phyloP scores from a whole-genome alignment of 208 protist species.

The Crithidia sp. region DNA sequence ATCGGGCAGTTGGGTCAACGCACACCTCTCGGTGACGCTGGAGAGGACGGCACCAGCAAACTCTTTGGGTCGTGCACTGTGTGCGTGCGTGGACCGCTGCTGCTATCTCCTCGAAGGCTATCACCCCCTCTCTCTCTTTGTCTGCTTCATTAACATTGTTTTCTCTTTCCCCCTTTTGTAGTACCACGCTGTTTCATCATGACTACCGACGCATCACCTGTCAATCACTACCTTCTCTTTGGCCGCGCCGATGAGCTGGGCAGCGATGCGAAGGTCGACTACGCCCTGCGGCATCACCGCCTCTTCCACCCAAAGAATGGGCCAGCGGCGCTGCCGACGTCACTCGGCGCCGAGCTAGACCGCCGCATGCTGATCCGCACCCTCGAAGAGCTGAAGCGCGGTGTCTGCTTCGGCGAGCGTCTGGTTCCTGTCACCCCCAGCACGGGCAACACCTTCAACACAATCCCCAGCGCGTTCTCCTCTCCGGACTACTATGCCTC shows the following conservation, averaged over 20 bases:
- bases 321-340: constrained; percentile 5
- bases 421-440: constrained; percentile 37
- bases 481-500: constrained; percentile 16
- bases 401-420: constrained; percentile 35
- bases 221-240: constrained; percentile 84
- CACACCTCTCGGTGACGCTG: no score
- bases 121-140: no score
- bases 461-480: constrained; percentile 33
- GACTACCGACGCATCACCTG: constrained; percentile 81
- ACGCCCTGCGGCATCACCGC: constrained; percentile 54
- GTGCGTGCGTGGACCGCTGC: no score
- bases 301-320: constrained; percentile 20
- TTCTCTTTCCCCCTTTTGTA: no score
- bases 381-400: constrained; percentile 56
- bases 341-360: constrained; percentile 27
- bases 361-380: constrained; percentile 57
- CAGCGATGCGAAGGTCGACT: constrained; percentile 70
- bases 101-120: no score
- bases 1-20: no score
- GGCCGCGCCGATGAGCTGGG: constrained; percentile 61
- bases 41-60: no score
- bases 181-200: neutral
- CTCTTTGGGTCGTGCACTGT: no score
- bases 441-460: constrained; percentile 41
- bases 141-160: no score